Percentiles rank a stretch among this genome's conserved stretches.
Evolutionary conservation across 345 rosid genomes (phyloP).

Genomic region (Excoecaria agallocha): DNA sequence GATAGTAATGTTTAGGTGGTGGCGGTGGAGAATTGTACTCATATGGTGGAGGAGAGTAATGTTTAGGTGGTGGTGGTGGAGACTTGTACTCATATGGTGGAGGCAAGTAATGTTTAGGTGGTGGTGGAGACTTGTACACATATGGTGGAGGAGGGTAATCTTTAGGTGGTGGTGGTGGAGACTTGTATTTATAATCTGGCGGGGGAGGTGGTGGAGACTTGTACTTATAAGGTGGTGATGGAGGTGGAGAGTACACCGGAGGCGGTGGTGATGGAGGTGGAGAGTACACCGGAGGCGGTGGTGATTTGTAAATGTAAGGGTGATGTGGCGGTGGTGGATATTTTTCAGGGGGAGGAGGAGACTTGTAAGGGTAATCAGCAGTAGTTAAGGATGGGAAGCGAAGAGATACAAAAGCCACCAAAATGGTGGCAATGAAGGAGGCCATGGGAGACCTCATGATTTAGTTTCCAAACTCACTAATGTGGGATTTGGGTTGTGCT

Average conservation of each 20-base stretch:
- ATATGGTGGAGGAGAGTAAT: background rate
- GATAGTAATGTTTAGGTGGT: no score
- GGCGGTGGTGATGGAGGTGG: no score
- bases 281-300: constrained; percentile 13
- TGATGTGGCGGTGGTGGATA: constrained; percentile 11
- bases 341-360: constrained; percentile 33
- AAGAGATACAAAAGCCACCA: constrained; percentile 45
- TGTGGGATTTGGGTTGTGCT: constrained; percentile 32
- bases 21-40: constrained; percentile 9
- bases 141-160: constrained; percentile 12
- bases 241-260: no score
- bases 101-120: background rate
- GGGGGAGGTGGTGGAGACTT: constrained; percentile 28
- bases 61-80: constrained; percentile 15
- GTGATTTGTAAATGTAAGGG: background rate
- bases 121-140: constrained; percentile 27
- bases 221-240: constrained; percentile 8
- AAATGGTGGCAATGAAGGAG: constrained; percentile 44
- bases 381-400: constrained; percentile 38
- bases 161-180: constrained; percentile 15
- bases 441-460: constrained; percentile 54
- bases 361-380: constrained; percentile 40
- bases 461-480: no score
- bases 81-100: constrained; percentile 14
- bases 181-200: background rate